Evolutionary conservation across 352 stramenopile genomes (phyloP), one percentile per base, ranked within the genome.

Genomic region (Saprolegnia parasitica): DNA sequence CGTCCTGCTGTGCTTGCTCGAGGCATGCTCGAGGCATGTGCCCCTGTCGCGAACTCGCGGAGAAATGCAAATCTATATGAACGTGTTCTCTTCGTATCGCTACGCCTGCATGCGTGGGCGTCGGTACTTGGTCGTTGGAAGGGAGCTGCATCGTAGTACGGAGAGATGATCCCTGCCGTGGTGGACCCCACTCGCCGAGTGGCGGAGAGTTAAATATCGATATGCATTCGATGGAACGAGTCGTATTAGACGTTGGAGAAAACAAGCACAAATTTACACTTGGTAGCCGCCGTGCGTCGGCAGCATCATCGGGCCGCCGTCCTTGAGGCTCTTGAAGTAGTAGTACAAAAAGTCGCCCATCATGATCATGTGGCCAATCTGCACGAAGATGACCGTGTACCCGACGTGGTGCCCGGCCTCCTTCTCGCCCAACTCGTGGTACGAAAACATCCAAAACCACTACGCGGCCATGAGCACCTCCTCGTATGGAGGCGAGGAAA

Each of bases 271-370:
- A 35, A 40, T 26, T 65, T 88, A 94, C 54, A 82, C 86, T 73
- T 92, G 84, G 80, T 92, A 94, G 29, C 75, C 86, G 64, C 86
- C 86, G 71, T 94, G 86, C 29, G 86, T 92, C n/a, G 86, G 86
- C n/a, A 94, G 66, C 86, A 94, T 94, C 86, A 94, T 94, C 39
- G 86, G 86, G 42, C 86, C 86, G 68, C 86, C 86, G 42, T 94
- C 86, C 78, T 91, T 94, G 81, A 94, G 91, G 80, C 86, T 94
- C 75, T 97, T 95, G 78, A 99, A 97, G 86, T 99, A 99, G 78
- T 99, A 99, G 86, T 98, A 99, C 76, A 99, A 97, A 74, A 99
- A 99, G 78, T 99, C 96, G 32, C 90, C 85, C 96, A 99, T 99
- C 76, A 99, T 93, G 39, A 98, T 81, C 78, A 99, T 95, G 82